Evolutionary conservation across 2,329 filamentous ascomycete genomes (phyloP).

Genomic region (Aspergillus aculeatinus): DNA sequence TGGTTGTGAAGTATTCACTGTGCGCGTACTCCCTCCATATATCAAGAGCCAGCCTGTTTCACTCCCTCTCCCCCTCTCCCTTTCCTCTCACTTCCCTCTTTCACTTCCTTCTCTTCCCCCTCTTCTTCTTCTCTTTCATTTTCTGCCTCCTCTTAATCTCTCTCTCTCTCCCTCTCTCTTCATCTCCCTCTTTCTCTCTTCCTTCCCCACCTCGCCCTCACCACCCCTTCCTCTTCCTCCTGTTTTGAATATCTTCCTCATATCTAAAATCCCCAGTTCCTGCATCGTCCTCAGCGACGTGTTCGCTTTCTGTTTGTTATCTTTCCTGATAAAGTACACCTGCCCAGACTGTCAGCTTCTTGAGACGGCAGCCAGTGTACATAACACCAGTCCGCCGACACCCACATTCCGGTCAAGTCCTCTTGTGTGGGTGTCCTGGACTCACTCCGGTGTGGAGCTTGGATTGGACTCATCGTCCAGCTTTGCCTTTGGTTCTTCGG

Average conservation of each 20-base stretch:
- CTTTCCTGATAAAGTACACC: not conserved
- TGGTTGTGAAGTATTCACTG: constrained; percentile 6
- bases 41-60: not conserved
- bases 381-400: not conserved
- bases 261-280: not conserved
- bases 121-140: constrained; percentile 1
- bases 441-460: not conserved
- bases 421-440: not conserved
- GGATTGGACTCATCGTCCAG: not conserved
- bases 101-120: not conserved
- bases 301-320: not conserved
- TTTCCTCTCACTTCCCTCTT: constrained; percentile 2
- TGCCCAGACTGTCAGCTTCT: not conserved
- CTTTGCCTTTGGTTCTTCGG: not conserved
- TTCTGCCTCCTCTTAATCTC: not conserved
- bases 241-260: not conserved
- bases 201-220: not conserved
- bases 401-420: not conserved
- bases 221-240: not conserved
- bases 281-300: not conserved
- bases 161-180: not conserved
- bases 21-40: not conserved
- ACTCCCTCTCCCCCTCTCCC: not conserved
- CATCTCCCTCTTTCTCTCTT: not conserved
- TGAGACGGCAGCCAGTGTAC: not conserved